A percentile compares a stretch with the other conserved stretches of the same genome.
phyloP scores from a whole-genome alignment of 768 basidiomycete genomes.

The Suillus americanus region DNA sequence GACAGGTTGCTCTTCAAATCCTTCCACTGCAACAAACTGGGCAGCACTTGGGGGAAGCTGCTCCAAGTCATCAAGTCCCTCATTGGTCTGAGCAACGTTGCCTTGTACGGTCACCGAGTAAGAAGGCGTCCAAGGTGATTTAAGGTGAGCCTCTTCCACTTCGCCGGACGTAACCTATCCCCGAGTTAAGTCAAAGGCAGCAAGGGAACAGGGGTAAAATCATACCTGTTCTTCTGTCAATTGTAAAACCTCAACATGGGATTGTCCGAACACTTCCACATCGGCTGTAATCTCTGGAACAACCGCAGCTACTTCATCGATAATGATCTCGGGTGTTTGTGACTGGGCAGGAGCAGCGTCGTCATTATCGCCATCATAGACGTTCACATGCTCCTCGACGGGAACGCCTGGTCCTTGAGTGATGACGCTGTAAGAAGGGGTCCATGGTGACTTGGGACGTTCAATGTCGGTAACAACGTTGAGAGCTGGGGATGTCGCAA shows the following conservation, averaged over 20 bases:
- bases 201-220: neutral
- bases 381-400: conserved; percentile 11
- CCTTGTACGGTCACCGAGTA: conserved; percentile 44
- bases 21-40: neutral
- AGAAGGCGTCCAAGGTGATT: conserved; percentile 40
- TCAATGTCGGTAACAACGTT: conserved; percentile 28
- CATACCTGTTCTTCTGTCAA: neutral
- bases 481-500: neutral
- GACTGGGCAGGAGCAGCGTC: neutral
- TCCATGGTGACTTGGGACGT: conserved; percentile 51
- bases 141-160: conserved; percentile 5
- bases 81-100: conserved; percentile 20
- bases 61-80: conserved; percentile 9
- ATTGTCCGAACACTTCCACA: neutral
- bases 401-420: conserved; percentile 37
- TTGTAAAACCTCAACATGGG: neutral
- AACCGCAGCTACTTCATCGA: conserved; percentile 3
- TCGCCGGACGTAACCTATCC: neutral
- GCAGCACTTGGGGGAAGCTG: conserved; percentile 8
- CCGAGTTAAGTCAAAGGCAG: neutral
- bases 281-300: neutral
- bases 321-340: conserved; percentile 4
- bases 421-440: conserved; percentile 52
- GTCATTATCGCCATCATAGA: neutral
- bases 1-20: neutral